A percentile compares a stretch with the other conserved stretches of the same genome.
phyloP scores from a whole-genome alignment of 441 rosid genomes.

The Corymbia calophylla region DNA sequence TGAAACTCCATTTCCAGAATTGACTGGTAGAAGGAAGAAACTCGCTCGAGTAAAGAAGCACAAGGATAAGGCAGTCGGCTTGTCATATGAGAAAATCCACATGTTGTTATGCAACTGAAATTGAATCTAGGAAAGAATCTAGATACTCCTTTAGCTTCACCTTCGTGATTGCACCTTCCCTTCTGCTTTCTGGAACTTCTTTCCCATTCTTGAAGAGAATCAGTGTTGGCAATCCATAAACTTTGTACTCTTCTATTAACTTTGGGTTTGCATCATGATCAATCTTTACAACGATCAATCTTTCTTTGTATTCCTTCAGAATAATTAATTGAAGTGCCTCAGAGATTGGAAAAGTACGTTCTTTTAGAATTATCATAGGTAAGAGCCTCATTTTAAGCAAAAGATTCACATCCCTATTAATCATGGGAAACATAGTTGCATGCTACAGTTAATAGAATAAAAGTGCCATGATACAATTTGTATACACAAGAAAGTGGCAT shows the following conservation, averaged over 20 bases:
- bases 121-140: constrained; percentile 36
- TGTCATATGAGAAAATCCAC: background rate
- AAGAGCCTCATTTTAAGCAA: background rate
- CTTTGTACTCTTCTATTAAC: constrained; percentile 52
- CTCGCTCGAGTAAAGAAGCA: background rate
- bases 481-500: background rate
- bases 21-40: background rate
- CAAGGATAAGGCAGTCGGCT: background rate
- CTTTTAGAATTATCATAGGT: background rate
- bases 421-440: background rate
- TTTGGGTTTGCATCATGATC: constrained; percentile 65
- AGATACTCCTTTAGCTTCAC: constrained; percentile 59
- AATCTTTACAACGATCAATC: constrained; percentile 60
- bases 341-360: background rate
- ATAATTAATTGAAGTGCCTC: background rate
- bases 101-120: constrained; percentile 29
- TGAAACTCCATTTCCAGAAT: background rate
- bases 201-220: constrained; percentile 65
- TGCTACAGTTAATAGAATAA: background rate
- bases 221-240: constrained; percentile 69
- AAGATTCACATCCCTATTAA: background rate
- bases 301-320: constrained; percentile 55
- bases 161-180: constrained; percentile 78
- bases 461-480: background rate
- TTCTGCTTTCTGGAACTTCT: constrained; percentile 63